Conservation (phyloP, 495 filamentous ascomycete species). For the Neurospora africana region DNA sequence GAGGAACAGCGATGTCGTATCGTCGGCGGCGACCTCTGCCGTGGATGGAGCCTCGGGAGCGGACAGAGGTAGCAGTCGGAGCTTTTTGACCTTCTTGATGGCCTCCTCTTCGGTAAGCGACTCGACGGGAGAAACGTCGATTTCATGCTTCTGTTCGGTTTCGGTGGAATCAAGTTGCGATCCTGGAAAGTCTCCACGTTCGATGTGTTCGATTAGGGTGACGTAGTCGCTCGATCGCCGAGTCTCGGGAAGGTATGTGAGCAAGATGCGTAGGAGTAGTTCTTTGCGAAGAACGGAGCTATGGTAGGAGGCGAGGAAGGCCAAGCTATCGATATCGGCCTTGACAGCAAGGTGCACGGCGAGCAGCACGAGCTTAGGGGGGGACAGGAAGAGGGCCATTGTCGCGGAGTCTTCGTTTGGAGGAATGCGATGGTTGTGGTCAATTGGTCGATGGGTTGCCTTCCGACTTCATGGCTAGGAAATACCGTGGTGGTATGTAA, state of each 20-base stretch:
- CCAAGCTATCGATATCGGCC: constrained; percentile 51
- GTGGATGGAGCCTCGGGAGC: constrained; percentile 28
- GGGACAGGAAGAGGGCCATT: constrained; percentile 39
- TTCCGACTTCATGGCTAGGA: background rate
- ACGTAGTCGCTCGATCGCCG: constrained; percentile 55
- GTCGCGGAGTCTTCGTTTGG: constrained; percentile 3
- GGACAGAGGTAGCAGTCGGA: constrained; percentile 54
- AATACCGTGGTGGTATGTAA: background rate
- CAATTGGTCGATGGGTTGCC: background rate
- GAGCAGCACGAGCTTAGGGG: constrained; percentile 52
- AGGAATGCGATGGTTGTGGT: background rate
- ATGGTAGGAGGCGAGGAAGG: constrained; percentile 48
- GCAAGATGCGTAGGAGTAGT: constrained; percentile 64
- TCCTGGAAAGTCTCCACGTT: constrained; percentile 27
- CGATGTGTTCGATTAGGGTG: constrained; percentile 46
- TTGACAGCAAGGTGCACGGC: constrained; percentile 48
- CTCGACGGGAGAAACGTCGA: constrained; percentile 52
- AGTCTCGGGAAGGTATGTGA: constrained; percentile 78
- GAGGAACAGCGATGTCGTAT: constrained; percentile 59
- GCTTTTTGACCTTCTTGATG: constrained; percentile 56
- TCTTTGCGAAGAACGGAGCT: constrained; percentile 49
- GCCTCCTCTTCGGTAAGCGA: constrained; percentile 55
- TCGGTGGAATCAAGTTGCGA: background rate
- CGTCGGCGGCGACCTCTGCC: constrained; percentile 31
- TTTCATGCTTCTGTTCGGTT: constrained; percentile 11